phyloP scores from a whole-genome alignment of 495 filamentous ascomycete genomes.

The Hyaloscypha finlandica region DNA sequence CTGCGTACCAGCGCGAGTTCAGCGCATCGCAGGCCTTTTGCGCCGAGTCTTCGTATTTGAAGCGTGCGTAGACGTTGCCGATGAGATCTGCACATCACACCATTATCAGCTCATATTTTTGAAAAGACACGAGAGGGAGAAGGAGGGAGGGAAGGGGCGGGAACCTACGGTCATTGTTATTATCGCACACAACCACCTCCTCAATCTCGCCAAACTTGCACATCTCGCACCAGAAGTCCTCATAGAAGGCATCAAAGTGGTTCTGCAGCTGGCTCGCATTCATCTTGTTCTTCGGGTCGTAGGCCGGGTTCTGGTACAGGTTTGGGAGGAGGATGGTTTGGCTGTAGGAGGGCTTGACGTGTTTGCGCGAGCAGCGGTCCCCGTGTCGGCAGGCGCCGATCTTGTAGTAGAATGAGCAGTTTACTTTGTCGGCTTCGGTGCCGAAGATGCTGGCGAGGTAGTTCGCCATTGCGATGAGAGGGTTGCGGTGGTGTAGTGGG shows the following conservation, averaged over 20 bases:
- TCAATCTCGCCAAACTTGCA: constrained; percentile 90
- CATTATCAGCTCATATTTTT: constrained; percentile 3
- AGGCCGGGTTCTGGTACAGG: constrained; percentile 98
- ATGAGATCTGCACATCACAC: constrained; percentile 69
- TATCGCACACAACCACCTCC: constrained; percentile 88
- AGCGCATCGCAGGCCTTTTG: constrained; percentile 91
- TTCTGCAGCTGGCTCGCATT: constrained; percentile 92
- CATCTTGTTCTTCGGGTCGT: constrained; percentile 96
- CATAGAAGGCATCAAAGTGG: constrained; percentile 99
- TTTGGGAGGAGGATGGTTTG: constrained; percentile 98
- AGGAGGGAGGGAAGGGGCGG: not conserved
- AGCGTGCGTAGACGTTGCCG: constrained; percentile 98
- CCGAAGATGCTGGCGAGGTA: constrained; percentile 99
- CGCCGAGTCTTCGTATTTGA: constrained; percentile 99
- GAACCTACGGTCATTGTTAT: constrained; percentile 56
- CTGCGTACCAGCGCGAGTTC: constrained; percentile 96
- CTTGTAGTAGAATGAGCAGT: constrained; percentile 68
- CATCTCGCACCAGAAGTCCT: constrained; percentile 99
- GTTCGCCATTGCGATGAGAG: constrained; percentile 66
- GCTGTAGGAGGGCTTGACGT: constrained; percentile 97
- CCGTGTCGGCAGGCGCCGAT: constrained; percentile 98
- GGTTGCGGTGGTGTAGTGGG: not conserved
- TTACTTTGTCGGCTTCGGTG: constrained; percentile 97
- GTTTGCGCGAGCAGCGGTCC: constrained; percentile 95
- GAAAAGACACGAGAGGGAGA: not conserved